Evolutionary conservation across 2,329 filamentous ascomycete genomes (phyloP), one percentile per base, ranked within the genome.

Genomic region (Emmonsia crescens): DNA sequence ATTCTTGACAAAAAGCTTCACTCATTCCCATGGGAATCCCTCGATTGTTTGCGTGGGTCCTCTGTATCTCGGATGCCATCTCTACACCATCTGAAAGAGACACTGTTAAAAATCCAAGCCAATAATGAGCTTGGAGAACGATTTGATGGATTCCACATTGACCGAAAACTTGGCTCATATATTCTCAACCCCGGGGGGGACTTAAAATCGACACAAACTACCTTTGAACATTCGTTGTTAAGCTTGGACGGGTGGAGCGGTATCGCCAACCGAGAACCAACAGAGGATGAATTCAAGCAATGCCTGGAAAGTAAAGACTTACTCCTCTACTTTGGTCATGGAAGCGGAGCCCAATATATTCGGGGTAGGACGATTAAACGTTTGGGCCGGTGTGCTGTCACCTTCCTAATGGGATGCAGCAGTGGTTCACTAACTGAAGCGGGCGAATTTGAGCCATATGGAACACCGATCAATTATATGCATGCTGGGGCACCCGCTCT

Each of bases 241-340:
- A 74, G 76, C 44, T 54, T 75, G n/a, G 59, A 72, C 8, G 66
- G 68, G 0, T 96, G 92, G 91, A 82, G 78, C 3, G 80, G 83
- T 52, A 85, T 94, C 62, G 79, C 88, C 62, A 83, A 84, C 63
- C 85, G 84, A 27, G 79, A 82, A 2, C 94, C 94, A 0, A 84
- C 81, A 0, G 93, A 97, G 72, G 75, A 82, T 2, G 89, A 95
- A 64, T 93, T 97, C 73, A 85, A 87, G 65, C 69, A 76, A 0
- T 83, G 83, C 0, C 81, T 99, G 9, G 78, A 83, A 55, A 74
- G 79, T 0, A 86, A 85, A 21, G 86, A 91, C 62, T 78, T 96
- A 1, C 79, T 96, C 29, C 81, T 99, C 12, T 99, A 99, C 78
- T 97, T 99, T 74, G 94, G 94, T 1, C 94, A 99, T 76, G 94